Percentiles rank a stretch among this genome's conserved stretches.
phyloP scores from a whole-genome alignment of 352 stramenopile species.

The Globisporangium barbulae region DNA sequence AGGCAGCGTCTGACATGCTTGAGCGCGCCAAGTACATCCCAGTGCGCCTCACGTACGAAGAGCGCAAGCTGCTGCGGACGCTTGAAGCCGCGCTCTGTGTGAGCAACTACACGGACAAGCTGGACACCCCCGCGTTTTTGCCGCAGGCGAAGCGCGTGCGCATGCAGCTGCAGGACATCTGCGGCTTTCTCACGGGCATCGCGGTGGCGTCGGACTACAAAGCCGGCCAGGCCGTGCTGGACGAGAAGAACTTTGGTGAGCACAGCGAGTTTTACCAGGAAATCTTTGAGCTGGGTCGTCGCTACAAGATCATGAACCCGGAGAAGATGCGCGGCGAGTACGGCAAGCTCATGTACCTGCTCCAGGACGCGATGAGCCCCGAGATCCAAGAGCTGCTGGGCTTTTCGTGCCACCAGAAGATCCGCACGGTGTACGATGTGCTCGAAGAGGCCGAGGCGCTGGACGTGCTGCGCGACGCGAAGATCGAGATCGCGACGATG shows the following conservation, averaged over 20 bases:
- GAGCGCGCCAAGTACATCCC: conserved; percentile 96
- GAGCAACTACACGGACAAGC: conserved; percentile 92
- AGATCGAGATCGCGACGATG: conserved; percentile 93
- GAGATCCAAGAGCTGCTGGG: conserved; percentile 84
- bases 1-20: conserved; percentile 43
- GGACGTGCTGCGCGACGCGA: conserved; percentile 77
- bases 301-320: conserved; percentile 99
- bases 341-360: conserved; percentile 94
- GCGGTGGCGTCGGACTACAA: conserved; percentile 90
- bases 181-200: conserved; percentile 89
- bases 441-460: conserved; percentile 69
- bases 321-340: conserved; percentile 97
- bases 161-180: conserved; percentile 90
- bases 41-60: conserved; percentile 93
- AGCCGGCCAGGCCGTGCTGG: conserved; percentile 78
- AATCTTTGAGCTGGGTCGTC: conserved; percentile 92
- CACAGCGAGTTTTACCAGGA: conserved; percentile 89
- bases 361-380: conserved; percentile 89
- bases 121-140: conserved; percentile 79
- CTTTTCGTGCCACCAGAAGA: conserved; percentile 77
- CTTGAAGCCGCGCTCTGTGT: conserved; percentile 93
- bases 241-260: conserved; percentile 89
- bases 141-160: conserved; percentile 78
- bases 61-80: conserved; percentile 92
- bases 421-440: conserved; percentile 91